Evolutionary conservation across 2,329 filamentous ascomycete species (phyloP), one percentile per base, ranked within the genome.

Genomic region (Penicillium sp.): DNA sequence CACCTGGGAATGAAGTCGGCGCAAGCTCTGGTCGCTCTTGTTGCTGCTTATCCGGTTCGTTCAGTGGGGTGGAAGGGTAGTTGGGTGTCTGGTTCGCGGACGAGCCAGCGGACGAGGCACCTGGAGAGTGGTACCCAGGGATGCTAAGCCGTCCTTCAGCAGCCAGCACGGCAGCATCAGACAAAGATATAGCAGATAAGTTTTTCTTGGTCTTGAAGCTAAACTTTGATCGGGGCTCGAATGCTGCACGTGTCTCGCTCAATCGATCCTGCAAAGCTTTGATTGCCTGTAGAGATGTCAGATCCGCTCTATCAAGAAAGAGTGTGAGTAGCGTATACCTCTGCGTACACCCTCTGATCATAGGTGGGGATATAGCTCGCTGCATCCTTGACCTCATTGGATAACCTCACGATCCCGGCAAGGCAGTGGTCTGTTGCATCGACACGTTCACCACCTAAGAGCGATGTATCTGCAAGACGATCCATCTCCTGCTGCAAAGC

Each of bases 311-410:
- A n/a, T 19, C n/a, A 30, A 14, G 17, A 40, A 31, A 48, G 10
- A 14, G 12, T 35, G 10, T 49, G 38, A 37, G 16, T 22, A 30
- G 36, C 28, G 58, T 65, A 52, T 74, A 91, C 90, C 77, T 92
- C 86, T 41, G 87, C 84, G 69, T 96, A 97, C 25, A 88, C 88
- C 64, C 90, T 85, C 72, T 94, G 90, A 67, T 97, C 94, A 70
- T 97, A 95, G 8, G 91, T 86, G 3, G 94, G 91, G 16, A 96
- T 84, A 63, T 88, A 91, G 53, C 87, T 86, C 1, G 88, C 85
- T 0, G 90, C 89, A 74, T 97, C 91, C 62, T 90, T 88, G 37
- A 97, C 89, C 65, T 94, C 88, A 61, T 88, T 88, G 1, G 91
- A 91, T 16, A 97, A 81, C 55, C 85, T 84, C 30, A 89, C 87